A percentile compares a stretch with the other conserved stretches of the same genome.
Evolutionary conservation across 345 rosid species (phyloP).

Genomic region (Syzygium aromaticum): DNA sequence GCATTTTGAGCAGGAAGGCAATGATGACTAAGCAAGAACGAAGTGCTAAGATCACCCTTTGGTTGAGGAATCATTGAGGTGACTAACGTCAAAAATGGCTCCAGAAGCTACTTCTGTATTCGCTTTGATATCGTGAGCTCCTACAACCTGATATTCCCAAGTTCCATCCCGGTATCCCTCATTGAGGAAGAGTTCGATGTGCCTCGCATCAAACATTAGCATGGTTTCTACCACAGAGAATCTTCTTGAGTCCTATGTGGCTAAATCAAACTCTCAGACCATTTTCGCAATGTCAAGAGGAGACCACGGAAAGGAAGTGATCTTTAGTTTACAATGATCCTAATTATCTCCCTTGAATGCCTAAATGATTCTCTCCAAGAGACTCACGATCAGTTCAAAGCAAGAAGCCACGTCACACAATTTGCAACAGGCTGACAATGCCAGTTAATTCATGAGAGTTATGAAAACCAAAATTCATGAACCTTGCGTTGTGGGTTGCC

Average conservation of each 20-base stretch:
- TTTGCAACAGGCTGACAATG: not conserved
- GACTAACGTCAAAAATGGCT: conserved; percentile 64
- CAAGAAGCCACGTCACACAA: not conserved
- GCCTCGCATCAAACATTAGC: conserved; percentile 91
- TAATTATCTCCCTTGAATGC: not conserved
- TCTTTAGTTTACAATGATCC: not conserved
- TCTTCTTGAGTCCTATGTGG: not conserved
- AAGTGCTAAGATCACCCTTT: conserved; percentile 40
- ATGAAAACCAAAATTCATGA: not conserved
- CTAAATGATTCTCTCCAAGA: not conserved
- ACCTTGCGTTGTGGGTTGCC: not conserved
- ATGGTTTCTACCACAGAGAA: conserved; percentile 58
- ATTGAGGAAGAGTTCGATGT: conserved; percentile 61
- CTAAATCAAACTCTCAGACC: not conserved
- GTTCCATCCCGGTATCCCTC: conserved; percentile 53
- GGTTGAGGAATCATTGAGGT: conserved; percentile 47
- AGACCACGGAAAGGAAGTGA: not conserved
- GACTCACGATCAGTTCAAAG: not conserved
- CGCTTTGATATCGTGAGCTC: conserved; percentile 45
- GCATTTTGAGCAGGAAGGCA: not conserved
- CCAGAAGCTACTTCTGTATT: conserved; percentile 57
- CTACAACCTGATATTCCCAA: conserved; percentile 69
- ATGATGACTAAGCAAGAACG: not conserved
- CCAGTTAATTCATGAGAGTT: not conserved
- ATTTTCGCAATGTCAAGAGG: not conserved